Conservation (phyloP, 1,284 basidiomycete species). For the Ganoderma boninense region DNA sequence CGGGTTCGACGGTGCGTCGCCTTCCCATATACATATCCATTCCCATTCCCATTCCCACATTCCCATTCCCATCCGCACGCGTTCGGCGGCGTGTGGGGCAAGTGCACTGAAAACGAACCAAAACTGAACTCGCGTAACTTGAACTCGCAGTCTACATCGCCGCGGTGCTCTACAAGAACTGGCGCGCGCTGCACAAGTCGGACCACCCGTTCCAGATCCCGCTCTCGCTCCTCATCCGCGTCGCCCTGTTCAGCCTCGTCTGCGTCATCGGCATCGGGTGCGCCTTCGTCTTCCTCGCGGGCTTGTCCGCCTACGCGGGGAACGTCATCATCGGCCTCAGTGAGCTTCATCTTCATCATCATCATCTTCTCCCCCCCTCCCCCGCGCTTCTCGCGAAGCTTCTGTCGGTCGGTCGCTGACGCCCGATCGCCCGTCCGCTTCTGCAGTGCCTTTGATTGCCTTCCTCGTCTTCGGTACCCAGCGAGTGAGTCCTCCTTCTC, state of each 20-base stretch:
- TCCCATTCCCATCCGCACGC: background rate
- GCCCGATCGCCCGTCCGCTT: background rate
- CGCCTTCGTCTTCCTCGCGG: constrained; percentile 33
- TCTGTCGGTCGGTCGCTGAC: background rate
- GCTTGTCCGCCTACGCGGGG: constrained; percentile 28
- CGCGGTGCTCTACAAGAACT: constrained; percentile 29
- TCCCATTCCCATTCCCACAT: no score
- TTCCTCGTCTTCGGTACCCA: constrained; percentile 35
- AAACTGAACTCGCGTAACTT: no score
- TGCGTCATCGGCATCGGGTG: constrained; percentile 34
- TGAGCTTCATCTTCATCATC: constrained; percentile 14
- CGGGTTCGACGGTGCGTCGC: constrained; percentile 23
- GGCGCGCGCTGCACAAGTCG: constrained; percentile 32
- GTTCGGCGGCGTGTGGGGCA: background rate
- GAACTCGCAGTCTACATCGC: constrained; percentile 33
- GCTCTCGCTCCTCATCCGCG: constrained; percentile 33
- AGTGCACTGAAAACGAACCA: background rate
- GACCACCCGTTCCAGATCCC: constrained; percentile 29
- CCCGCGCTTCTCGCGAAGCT: background rate
- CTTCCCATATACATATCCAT: no score
- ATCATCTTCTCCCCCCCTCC: background rate
- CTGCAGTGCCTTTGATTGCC: constrained; percentile 34
- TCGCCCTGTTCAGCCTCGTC: constrained; percentile 33
- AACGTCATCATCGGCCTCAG: constrained; percentile 34
- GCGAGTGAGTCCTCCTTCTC: constrained; percentile 18